Conservation (phyloP, 2,329 filamentous ascomycete genomes). For the Fusarium pilosicola region DNA sequence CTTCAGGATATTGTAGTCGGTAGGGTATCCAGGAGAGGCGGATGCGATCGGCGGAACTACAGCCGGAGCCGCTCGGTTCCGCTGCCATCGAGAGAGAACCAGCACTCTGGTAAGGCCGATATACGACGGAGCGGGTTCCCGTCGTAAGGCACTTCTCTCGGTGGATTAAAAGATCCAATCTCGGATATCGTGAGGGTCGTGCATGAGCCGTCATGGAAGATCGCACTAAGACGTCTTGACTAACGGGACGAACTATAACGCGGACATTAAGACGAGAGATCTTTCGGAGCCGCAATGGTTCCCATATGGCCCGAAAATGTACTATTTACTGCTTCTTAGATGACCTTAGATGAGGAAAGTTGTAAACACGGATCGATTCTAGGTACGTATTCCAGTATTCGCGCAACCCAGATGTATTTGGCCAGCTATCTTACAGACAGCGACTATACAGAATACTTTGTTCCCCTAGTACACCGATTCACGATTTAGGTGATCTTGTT, state of each 20-base stretch:
- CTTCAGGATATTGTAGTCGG: too few species aligned
- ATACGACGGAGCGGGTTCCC: not conserved
- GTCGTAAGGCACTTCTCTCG: not conserved
- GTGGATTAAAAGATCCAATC: not conserved
- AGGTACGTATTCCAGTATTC: accelerated
- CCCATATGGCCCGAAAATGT: accelerated
- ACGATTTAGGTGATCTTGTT: accelerated
- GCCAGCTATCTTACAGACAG: not conserved
- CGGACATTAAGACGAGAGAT: not conserved
- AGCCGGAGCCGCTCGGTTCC: not conserved
- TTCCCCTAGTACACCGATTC: not conserved
- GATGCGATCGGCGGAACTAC: not conserved
- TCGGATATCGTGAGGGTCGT: not conserved
- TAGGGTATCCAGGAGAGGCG: too few species aligned
- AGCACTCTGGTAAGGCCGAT: not conserved
- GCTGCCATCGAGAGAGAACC: not conserved
- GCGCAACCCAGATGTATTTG: not conserved
- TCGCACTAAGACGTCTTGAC: not conserved
- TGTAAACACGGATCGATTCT: not conserved
- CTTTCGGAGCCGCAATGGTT: not conserved
- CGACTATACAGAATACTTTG: accelerated
- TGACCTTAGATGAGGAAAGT: accelerated
- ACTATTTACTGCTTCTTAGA: not conserved
- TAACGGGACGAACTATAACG: not conserved
- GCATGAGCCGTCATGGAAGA: not conserved